A percentile compares a stretch with the other conserved stretches of the same genome.
Conservation (phyloP, 805 yeast genomes). For the Ogataea pignaliae region DNA sequence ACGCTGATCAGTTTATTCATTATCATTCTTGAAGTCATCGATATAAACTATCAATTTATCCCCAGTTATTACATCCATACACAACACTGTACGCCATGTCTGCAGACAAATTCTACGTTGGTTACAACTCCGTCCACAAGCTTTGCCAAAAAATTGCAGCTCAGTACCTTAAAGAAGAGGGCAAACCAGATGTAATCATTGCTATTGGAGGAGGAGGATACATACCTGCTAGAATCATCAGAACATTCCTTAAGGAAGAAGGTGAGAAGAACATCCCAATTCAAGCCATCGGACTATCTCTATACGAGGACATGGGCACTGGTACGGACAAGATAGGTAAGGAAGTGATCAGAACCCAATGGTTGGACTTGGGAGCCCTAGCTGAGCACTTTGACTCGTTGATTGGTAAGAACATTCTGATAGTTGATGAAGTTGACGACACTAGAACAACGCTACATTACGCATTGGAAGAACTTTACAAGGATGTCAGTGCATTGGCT, state of each 20-base stretch:
- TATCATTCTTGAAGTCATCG: no score
- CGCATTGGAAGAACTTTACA: slow-evolving; percentile 71
- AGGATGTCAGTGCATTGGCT: slow-evolving; percentile 60
- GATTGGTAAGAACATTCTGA: slow-evolving; percentile 74
- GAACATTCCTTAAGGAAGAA: slow-evolving; percentile 55
- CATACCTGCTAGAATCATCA: slow-evolving; percentile 62
- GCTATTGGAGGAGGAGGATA: slow-evolving; percentile 76
- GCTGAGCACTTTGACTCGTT: slow-evolving; percentile 66
- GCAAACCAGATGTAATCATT: slow-evolving; percentile 49
- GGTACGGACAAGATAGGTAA: slow-evolving; percentile 57
- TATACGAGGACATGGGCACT: slow-evolving; percentile 54
- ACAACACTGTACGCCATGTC: slow-evolving; percentile 24
- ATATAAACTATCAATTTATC: no score
- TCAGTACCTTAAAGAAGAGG: slow-evolving; percentile 24
- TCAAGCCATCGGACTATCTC: slow-evolving; percentile 64
- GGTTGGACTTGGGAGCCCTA: slow-evolving; percentile 79
- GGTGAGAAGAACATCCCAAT: slow-evolving; percentile 66
- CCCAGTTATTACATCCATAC: not conserved
- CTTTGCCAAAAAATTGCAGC: slow-evolving; percentile 55
- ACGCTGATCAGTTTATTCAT: no score
- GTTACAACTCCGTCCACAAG: slow-evolving; percentile 80
- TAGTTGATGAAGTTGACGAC: slow-evolving; percentile 90
- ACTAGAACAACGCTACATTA: slow-evolving; percentile 87
- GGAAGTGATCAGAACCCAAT: slow-evolving; percentile 83
- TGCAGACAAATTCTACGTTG: slow-evolving; percentile 52